Percentiles rank a stretch among this genome's conserved stretches.
Evolutionary conservation across 1,284 basidiomycete genomes (phyloP).

Genomic region (Paramarasmius palmivorus): DNA sequence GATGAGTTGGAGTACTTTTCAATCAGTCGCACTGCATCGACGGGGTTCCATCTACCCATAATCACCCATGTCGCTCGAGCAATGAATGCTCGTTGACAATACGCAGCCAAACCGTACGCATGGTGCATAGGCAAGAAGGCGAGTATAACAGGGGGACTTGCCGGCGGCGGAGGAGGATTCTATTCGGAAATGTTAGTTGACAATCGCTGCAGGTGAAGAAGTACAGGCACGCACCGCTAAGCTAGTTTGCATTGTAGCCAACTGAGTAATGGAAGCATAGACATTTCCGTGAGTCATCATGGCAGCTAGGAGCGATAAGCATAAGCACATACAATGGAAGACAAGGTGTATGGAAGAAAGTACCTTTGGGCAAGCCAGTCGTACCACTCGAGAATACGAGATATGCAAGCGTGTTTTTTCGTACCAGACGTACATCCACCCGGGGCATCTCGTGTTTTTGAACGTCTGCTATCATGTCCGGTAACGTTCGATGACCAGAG

Average conservation of each 20-base stretch:
- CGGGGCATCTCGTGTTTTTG: conserved; percentile 37
- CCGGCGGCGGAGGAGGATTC: conserved; percentile 42
- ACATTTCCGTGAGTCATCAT: conserved; percentile 78
- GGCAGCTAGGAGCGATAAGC: conserved; percentile 47
- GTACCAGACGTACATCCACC: conserved; percentile 45
- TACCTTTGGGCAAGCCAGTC: conserved; percentile 75
- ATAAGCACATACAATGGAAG: neutral
- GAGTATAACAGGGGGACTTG: conserved; percentile 46
- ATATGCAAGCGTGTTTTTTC: conserved; percentile 64
- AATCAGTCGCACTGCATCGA: conserved; percentile 41
- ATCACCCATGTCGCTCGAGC: conserved; percentile 49
- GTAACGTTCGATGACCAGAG: too few relatives aligned
- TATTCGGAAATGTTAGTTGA: conserved; percentile 10
- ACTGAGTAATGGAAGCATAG: conserved; percentile 46
- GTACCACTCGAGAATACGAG: conserved; percentile 79
- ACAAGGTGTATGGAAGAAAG: conserved; percentile 5
- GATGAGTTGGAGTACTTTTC: conserved; percentile 35
- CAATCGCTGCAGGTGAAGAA: neutral
- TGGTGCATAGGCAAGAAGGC: conserved; percentile 72
- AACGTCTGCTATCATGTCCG: conserved; percentile 27
- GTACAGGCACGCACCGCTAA: neutral
- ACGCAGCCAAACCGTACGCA: conserved; percentile 49
- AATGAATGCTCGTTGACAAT: conserved; percentile 14
- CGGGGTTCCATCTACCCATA: conserved; percentile 59
- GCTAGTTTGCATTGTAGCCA: conserved; percentile 25